A percentile compares a stretch with the other conserved stretches of the same genome.
phyloP scores from a whole-genome alignment of 2,329 filamentous ascomycete genomes.

The Thelonectria rubi region DNA sequence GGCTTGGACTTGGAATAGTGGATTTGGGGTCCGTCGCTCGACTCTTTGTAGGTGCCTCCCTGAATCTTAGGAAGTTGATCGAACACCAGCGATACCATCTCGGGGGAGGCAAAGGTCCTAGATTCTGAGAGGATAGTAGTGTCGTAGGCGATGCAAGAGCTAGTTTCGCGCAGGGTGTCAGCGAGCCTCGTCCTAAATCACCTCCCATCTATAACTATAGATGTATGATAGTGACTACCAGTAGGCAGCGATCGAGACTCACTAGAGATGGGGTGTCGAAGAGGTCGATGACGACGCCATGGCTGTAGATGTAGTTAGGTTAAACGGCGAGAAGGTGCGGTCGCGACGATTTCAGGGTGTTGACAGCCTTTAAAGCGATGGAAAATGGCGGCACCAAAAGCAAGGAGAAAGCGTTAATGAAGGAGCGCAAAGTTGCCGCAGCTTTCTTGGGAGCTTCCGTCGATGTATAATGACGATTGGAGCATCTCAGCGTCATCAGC shows the following conservation, averaged over 20 bases:
- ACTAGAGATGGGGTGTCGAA: conserved; percentile 78
- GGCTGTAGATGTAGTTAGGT: conserved; percentile 19
- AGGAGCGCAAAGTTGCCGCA: conserved; percentile 11
- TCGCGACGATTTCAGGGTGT: conserved; percentile 3
- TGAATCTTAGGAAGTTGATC: conserved; percentile 95
- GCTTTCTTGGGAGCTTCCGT: conserved; percentile 13
- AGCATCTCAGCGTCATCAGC: conserved; percentile 36
- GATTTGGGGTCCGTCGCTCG: conserved; percentile 86
- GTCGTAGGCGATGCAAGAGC: conserved; percentile 93
- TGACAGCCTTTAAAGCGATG: background rate
- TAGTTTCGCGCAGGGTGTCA: conserved; percentile 48
- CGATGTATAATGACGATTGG: conserved; percentile 38
- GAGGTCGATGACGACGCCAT: conserved; percentile 79
- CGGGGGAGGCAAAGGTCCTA: conserved; percentile 83
- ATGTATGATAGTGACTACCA: background rate
- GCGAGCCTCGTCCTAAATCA: background rate
- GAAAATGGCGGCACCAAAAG: background rate
- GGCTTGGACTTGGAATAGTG: conserved; percentile 91
- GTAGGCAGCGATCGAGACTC: conserved; percentile 46
- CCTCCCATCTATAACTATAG: background rate
- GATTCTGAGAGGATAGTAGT: conserved; percentile 94
- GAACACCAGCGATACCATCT: conserved; percentile 87
- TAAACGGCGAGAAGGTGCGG: background rate
- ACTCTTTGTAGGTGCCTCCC: conserved; percentile 81
- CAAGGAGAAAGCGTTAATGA: conserved; percentile 1